Evolutionary conservation across 1,284 basidiomycete genomes (phyloP).

Genomic region (Puccinia coronata): DNA sequence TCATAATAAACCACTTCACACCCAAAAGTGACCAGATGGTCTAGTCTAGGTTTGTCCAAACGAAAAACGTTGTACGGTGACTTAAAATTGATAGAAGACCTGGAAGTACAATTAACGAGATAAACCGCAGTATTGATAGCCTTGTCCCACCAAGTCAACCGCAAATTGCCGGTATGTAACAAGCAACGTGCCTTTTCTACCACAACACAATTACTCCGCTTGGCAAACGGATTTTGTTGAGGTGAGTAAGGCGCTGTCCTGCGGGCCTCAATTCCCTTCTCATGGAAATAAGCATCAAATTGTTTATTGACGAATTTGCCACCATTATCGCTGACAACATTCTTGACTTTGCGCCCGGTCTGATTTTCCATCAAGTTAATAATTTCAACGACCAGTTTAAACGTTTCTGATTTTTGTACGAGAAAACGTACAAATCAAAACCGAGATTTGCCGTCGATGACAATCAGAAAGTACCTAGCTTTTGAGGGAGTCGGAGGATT

Average conservation of each 20-base stretch:
- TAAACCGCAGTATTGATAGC: not conserved
- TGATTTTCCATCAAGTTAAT: not conserved
- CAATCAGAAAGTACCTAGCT: not conserved
- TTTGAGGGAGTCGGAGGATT: not conserved
- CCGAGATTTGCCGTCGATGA: not conserved
- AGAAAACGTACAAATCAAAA: too few species aligned
- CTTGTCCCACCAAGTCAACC: not conserved
- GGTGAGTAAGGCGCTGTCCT: not conserved
- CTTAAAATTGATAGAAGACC: not conserved
- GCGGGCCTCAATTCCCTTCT: not conserved
- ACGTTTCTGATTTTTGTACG: too few species aligned
- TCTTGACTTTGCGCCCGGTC: not conserved
- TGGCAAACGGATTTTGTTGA: not conserved
- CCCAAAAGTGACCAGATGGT: conserved; percentile 5
- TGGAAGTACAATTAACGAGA: not conserved
- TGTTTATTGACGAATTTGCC: not conserved
- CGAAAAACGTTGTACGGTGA: not conserved
- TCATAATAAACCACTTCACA: not conserved
- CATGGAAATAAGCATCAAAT: not conserved
- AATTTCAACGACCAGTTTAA: not conserved
- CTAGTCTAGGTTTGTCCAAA: not conserved
- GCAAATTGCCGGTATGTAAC: not conserved
- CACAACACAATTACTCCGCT: not conserved
- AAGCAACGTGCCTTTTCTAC: not conserved
- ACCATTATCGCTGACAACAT: not conserved